Evolutionary conservation across 2,329 filamentous ascomycete genomes (phyloP), one percentile per base, ranked within the genome.

Genomic region (Zasmidium cellare): DNA sequence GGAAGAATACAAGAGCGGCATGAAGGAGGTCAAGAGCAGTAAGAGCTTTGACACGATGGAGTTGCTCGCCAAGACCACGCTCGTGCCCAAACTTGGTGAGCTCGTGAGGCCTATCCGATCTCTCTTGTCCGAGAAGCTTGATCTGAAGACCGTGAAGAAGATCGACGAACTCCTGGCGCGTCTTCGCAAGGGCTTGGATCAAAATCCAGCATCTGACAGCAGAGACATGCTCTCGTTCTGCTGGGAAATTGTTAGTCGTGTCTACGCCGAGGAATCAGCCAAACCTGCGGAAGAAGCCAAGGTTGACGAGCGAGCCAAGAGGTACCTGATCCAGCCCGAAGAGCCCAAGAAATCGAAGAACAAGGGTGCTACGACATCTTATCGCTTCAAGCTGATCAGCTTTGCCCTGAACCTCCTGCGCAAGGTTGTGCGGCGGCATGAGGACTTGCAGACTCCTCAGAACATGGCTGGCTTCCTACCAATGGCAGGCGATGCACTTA

Each of bases 1-100:
- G 0, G 92, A 97, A 67, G 94, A 92, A 53, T 99, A 99, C 72
- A 88, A 89, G 56, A 96, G 87, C 72, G 90, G 93, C 74, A 97
- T 96, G 88, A 96, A 96, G 75, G 94, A 99, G 76, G 88, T 99
- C 56, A 97, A 96, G 79, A 94, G 90, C 74, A 97, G 90, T 80
- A 99, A 97, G 80, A 97, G 92, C 71, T 96, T 92, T 69, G 96
- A 99, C 71, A 96, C 94, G 0, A 96, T 97, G 87, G 93, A 97
- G 73, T 80, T 97, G 16, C 82, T 97, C 63, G 89, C 94, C 23
- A 90, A 88, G 69, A 92, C 87, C 49, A 87, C 91, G 1, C 93
- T 92, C 1, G 80, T 97, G 22, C 80, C 77, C 52, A 85, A 87
- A 56, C 82, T 97, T 5, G 86, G 88, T 49, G 84, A 88, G 51